Evolutionary conservation across 139 green algal genomes (phyloP).

Genomic region (Chlamydomonas applanata): DNA sequence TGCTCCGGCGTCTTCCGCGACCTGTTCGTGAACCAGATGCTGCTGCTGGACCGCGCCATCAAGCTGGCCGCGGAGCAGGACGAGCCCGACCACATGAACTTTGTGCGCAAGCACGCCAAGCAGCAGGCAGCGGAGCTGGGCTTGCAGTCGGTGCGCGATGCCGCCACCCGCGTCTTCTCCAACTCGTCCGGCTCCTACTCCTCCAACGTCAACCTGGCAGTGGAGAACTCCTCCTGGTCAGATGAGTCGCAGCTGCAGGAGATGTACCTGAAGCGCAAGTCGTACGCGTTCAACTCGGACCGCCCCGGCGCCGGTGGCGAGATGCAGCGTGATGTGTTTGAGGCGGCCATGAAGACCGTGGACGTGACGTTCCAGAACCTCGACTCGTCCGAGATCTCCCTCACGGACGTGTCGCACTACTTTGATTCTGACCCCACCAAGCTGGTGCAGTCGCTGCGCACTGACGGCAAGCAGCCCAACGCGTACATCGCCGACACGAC

Average conservation of each 20-base stretch:
- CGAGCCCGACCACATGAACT: conserved; percentile 99
- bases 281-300: conserved; percentile 98
- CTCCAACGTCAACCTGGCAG: conserved; percentile 98
- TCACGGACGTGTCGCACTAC: conserved; percentile 98
- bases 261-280: conserved; percentile 96
- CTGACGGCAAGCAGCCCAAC: conserved; percentile 81
- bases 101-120: conserved; percentile 97
- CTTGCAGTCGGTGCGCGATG: conserved; percentile 78
- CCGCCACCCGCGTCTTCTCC: conserved; percentile 95
- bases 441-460: conserved; percentile 88
- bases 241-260: conserved; percentile 97
- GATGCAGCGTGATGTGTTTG: conserved; percentile 87
- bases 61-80: conserved; percentile 98
- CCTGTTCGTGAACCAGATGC: conserved; percentile 99
- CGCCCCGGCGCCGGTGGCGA: conserved; percentile 69
- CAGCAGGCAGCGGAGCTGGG: conserved; percentile 91
- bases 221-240: conserved; percentile 95
- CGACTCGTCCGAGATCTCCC: conserved; percentile 95
- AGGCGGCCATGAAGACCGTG: conserved; percentile 94
- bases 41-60: conserved; percentile 92
- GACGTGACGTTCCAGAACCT: conserved; percentile 99
- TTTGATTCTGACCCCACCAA: conserved; percentile 99
- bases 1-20: conserved; percentile 99
- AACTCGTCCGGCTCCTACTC: conserved; percentile 95
- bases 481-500: conserved; percentile 99